phyloP scores from a whole-genome alignment of 2,329 filamentous ascomycete genomes.

The Lasiodiplodia sp. region DNA sequence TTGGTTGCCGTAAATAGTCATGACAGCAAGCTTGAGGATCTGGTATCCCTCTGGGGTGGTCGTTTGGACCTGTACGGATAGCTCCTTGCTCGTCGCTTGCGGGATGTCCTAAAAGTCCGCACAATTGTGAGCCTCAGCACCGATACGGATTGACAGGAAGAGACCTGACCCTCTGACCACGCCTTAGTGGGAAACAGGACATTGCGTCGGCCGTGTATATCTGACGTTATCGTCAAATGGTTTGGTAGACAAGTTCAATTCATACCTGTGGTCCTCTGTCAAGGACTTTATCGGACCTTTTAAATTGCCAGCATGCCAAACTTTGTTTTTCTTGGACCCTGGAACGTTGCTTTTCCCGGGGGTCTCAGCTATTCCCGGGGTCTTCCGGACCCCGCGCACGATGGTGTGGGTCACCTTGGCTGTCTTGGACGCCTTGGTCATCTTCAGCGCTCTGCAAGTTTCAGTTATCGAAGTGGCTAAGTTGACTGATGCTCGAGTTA shows the following conservation, averaged over 20 bases:
- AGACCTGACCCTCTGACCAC: not conserved
- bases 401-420: too few species aligned
- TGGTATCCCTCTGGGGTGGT: not conserved
- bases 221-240: not conserved
- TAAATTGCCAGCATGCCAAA: too few species aligned
- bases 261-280: too few species aligned
- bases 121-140: not conserved
- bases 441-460: too few species aligned
- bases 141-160: not conserved
- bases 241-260: not conserved
- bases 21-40: not conserved
- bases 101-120: not conserved
- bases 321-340: too few species aligned
- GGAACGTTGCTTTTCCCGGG: too few species aligned
- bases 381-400: too few species aligned
- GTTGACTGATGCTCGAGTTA: too few species aligned
- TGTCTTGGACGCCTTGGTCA: too few species aligned
- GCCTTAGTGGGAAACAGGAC: not conserved
- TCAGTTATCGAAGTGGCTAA: too few species aligned
- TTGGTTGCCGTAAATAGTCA: not conserved
- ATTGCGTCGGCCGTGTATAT: not conserved
- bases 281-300: not conserved
- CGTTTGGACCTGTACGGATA: not conserved
- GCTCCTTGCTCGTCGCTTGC: not conserved
- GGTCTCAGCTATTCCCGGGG: too few species aligned